These are phyloP conservation scores for Cynanchum wilfordii DNA, from an alignment of 257 asterid genomes.

Conservation along the genomic window DNA sequence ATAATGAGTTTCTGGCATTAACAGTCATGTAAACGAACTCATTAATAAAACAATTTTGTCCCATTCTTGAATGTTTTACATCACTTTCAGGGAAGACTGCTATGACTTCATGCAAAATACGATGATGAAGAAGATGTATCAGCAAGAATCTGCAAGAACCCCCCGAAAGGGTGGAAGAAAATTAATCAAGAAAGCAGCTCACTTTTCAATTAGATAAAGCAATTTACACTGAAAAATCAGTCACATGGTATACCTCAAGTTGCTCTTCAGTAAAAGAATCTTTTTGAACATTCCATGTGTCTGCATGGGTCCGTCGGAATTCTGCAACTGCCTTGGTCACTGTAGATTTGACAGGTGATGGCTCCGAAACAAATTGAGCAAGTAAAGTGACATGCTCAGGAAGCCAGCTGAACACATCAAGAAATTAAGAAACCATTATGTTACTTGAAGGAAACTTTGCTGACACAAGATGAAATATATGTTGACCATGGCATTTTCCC, in stretches of 20 bases:
- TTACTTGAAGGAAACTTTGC: background rate
- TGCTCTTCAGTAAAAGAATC: slow-evolving; percentile 90
- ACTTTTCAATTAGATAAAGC: background rate
- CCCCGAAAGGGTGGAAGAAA: slow-evolving; percentile 3
- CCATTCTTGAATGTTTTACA: slow-evolving; percentile 11
- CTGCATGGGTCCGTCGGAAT: slow-evolving; percentile 98
- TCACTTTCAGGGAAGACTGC: slow-evolving; percentile 7
- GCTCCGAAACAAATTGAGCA: slow-evolving; percentile 84
- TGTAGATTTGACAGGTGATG: slow-evolving; percentile 91
- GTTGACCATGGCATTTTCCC: background rate
- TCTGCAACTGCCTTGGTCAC: slow-evolving; percentile 98
- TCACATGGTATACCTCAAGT: slow-evolving; percentile 68
- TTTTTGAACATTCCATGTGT: slow-evolving; percentile 93
- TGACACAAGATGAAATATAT: background rate
- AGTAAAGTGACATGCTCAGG: slow-evolving; percentile 89
- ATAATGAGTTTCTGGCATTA: background rate
- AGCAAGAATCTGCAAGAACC: slow-evolving; percentile 72
- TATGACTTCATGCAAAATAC: slow-evolving; percentile 66
- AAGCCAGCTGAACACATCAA: slow-evolving; percentile 63
- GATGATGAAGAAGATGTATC: slow-evolving; percentile 98
- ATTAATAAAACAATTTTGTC: slow-evolving; percentile 8
- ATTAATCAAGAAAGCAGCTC: slow-evolving; percentile 2
- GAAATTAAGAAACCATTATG: background rate
- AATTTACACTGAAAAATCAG: background rate
- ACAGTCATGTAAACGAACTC: slow-evolving; percentile 13